These are phyloP conservation scores for Odontarrhena argentea DNA, from an alignment of 345 rosid genomes.

Conservation along the genomic window DNA sequence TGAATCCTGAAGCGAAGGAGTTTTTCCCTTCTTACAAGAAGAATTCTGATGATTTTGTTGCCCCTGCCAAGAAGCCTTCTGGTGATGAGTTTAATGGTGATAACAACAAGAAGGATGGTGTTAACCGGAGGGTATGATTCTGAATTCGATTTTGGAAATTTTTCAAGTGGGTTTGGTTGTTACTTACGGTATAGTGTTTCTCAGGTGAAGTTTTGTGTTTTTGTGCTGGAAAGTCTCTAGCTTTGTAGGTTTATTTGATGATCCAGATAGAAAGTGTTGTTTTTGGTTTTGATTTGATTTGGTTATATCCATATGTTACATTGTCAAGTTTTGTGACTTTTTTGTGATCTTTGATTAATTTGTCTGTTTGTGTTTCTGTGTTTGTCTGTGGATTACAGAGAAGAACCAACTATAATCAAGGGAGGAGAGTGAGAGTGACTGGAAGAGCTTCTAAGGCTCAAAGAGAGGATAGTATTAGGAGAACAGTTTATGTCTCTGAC, in stretches of 20 bases:
- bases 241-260: slow-evolving; percentile 18
- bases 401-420: slow-evolving; percentile 60
- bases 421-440: slow-evolving; percentile 55
- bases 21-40: slow-evolving; percentile 56
- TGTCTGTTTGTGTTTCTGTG: background rate
- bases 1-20: slow-evolving; percentile 68
- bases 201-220: background rate
- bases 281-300: background rate
- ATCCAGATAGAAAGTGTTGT: background rate
- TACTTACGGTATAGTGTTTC: background rate
- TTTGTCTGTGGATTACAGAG: slow-evolving; percentile 48
- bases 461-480: slow-evolving; percentile 60
- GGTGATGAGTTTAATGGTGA: slow-evolving; percentile 28
- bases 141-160: slow-evolving; percentile 10
- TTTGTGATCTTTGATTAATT: background rate
- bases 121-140: slow-evolving; percentile 32
- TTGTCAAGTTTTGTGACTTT: background rate
- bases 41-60: slow-evolving; percentile 19
- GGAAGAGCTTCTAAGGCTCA: slow-evolving; percentile 53
- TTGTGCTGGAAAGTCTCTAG: slow-evolving; percentile 23
- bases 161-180: background rate
- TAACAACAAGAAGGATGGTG: slow-evolving; percentile 25
- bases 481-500: slow-evolving; percentile 46
- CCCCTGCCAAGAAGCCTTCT: slow-evolving; percentile 28
- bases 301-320: background rate